Evolutionary conservation across 352 stramenopile genomes (phyloP).

Genomic region (Pythium oligandrum): DNA sequence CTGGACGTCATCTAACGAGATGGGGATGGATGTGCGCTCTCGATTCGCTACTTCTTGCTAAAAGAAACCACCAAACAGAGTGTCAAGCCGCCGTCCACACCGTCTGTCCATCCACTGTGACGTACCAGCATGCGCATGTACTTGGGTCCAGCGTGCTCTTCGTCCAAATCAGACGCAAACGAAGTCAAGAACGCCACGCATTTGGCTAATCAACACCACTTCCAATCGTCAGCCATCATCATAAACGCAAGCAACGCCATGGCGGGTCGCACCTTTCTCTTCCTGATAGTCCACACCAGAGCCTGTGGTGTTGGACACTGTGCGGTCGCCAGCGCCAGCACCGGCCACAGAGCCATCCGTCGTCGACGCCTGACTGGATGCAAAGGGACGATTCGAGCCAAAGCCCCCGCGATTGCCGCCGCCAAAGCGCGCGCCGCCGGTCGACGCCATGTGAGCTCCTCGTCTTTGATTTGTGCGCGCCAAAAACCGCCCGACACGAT

Average conservation of each 20-base stretch:
- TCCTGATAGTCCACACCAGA: slow-evolving; percentile 34
- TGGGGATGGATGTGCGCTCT: slow-evolving; percentile 72
- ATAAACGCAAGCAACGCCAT: not conserved
- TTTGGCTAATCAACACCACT: slow-evolving; percentile 40
- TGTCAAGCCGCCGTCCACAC: not conserved
- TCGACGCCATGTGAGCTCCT: slow-evolving; percentile 2
- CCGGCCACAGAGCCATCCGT: slow-evolving; percentile 10
- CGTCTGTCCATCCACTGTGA: not conserved
- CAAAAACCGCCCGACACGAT: not conserved
- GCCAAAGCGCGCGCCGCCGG: slow-evolving; percentile 2
- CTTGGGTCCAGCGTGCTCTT: slow-evolving; percentile 54
- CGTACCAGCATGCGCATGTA: slow-evolving; percentile 78
- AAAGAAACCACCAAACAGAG: slow-evolving; percentile 2
- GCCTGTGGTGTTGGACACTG: slow-evolving; percentile 7
- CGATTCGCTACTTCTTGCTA: slow-evolving; percentile 88
- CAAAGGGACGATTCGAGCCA: slow-evolving; percentile 5
- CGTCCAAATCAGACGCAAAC: slow-evolving; percentile 75
- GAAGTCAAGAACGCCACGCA: slow-evolving; percentile 67
- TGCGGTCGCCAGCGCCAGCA: slow-evolving; percentile 12
- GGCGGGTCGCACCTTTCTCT: slow-evolving; percentile 34
- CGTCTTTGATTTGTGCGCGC: not conserved
- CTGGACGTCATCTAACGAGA: slow-evolving; percentile 76
- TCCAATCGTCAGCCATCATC: not conserved
- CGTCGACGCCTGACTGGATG: slow-evolving; percentile 5
- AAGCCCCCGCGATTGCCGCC: slow-evolving; percentile 4